A percentile compares a stretch with the other conserved stretches of the same genome.
Evolutionary conservation across 306 rosid species (phyloP).

Genomic region (Amphicarpaea edgeworthii): DNA sequence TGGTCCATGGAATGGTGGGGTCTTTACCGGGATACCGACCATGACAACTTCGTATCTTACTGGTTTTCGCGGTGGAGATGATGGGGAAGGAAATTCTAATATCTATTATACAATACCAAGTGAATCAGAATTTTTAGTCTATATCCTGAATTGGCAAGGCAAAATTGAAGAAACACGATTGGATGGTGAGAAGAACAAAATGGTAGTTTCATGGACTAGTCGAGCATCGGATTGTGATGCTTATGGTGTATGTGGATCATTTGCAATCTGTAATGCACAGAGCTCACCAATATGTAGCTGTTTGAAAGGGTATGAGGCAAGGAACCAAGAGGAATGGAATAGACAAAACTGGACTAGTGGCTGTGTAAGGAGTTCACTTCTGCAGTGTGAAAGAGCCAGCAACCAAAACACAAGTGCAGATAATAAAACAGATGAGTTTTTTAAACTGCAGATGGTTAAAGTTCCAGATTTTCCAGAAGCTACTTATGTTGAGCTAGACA

Average conservation of each 20-base stretch:
- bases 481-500: background rate
- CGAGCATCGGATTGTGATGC: constrained; percentile 36
- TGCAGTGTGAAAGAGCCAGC: constrained; percentile 37
- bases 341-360: constrained; percentile 49
- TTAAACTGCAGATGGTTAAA: constrained; percentile 40
- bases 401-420: background rate
- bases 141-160: constrained; percentile 26
- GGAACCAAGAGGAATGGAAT: constrained; percentile 48
- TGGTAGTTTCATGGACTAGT: constrained; percentile 4
- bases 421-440: constrained; percentile 45
- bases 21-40: too few relatives aligned
- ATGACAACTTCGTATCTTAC: too few relatives aligned
- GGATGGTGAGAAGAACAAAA: constrained; percentile 29
- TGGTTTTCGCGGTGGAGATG: too few relatives aligned
- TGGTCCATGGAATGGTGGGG: too few relatives aligned
- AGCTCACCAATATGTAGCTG: constrained; percentile 52
- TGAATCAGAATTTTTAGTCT: too few relatives aligned
- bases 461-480: constrained; percentile 42
- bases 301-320: constrained; percentile 57
- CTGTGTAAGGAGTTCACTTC: constrained; percentile 46
- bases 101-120: too few relatives aligned
- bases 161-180: background rate
- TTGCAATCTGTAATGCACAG: constrained; percentile 48
- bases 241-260: constrained; percentile 49
- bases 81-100: too few relatives aligned